Base-by-base conservation (phyloP, 805 yeast genomes). In the Candida insectalens region DNA sequence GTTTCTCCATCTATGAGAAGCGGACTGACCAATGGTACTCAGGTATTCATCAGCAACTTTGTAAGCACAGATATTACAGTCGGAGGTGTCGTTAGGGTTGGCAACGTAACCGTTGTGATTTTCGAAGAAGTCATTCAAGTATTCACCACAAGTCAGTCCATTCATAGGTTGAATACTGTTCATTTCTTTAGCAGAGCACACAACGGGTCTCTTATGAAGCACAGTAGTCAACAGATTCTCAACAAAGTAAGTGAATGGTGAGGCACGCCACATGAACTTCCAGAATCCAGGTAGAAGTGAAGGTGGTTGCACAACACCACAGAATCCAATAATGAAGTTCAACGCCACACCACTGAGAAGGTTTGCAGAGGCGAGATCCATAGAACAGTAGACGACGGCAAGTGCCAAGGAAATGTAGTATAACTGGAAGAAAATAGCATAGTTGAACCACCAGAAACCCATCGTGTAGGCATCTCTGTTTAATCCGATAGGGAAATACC, bases 201-300 rank as follows among this genome's bases (percentile, higher is more conserved):
- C 46, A 9, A 82, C 76, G 22, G 56, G 51, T 42, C 70, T 62
- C 27, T 65, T 67, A 42, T 77, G 77, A 34, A 67, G 63, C 19
- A 52, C 57, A 22, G 59, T 63, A 30, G 75, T 60, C 41, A 79
- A 62, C 33, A 71, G 63, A 26, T 44, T 46, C 40, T 73, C 76
- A 38, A 83, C 62, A 50, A 79, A 72, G 50, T 84, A 83, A 1
- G 89, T 80, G 57, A 69, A 69, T 12, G 82, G 94, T 16, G 83
- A 77, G 16, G 65, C 67, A 43, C 79, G 70, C 69, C 80, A 77
- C 87, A 84, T 80, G 54, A 78, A 83, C 30, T 69, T 74, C 92
- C 92, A 83, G 64, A 83, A 83, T 2, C 82, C 75, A 8, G 92
- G 92, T 74, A 82, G 69, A 34, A 64, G 58, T 5, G 41, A 27